Conservation (phyloP, 208 protist species). For the Herpetomonas muscarum region DNA sequence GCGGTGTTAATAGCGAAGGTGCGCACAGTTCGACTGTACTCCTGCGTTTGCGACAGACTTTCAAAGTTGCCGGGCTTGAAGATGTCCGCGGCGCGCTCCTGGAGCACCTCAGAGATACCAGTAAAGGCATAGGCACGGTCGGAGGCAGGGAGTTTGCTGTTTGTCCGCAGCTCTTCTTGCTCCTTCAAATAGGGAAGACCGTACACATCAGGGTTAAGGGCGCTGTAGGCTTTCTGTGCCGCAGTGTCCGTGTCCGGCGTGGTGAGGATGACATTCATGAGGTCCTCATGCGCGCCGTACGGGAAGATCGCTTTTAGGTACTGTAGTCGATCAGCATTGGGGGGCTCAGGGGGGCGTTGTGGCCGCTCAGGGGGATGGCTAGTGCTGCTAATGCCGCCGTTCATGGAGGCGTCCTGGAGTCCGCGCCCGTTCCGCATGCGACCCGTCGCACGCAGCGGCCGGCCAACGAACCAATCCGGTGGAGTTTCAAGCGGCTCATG, state of each 20-base stretch:
- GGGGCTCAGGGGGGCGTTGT: background rate
- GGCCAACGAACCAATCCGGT: too few species aligned
- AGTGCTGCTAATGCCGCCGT: too few species aligned
- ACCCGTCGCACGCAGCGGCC: too few species aligned
- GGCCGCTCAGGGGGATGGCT: too few species aligned
- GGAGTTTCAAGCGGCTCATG: too few species aligned
- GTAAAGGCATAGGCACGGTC: slow-evolving; percentile 27
- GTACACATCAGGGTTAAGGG: slow-evolving; percentile 47
- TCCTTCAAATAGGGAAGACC: slow-evolving; percentile 40
- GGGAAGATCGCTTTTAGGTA: slow-evolving; percentile 68
- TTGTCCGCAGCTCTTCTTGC: slow-evolving; percentile 16
- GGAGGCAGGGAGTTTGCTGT: slow-evolving; percentile 9
- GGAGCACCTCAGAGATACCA: slow-evolving; percentile 28
- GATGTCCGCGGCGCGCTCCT: slow-evolving; percentile 25
- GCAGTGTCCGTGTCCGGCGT: slow-evolving; percentile 39
- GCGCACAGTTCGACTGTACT: slow-evolving; percentile 56
- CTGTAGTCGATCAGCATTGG: slow-evolving; percentile 20
- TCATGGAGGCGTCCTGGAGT: too few species aligned
- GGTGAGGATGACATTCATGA: slow-evolving; percentile 17
- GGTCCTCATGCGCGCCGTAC: slow-evolving; percentile 35
- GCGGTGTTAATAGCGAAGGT: slow-evolving; percentile 68
- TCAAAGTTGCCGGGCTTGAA: slow-evolving; percentile 16
- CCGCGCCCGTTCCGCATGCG: too few species aligned
- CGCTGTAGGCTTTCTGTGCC: slow-evolving; percentile 32
- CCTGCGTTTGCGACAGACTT: slow-evolving; percentile 36